These are phyloP conservation scores for Talaromyces sp. DNA, from an alignment of 2,329 filamentous ascomycete genomes.

Conservation along the genomic window DNA sequence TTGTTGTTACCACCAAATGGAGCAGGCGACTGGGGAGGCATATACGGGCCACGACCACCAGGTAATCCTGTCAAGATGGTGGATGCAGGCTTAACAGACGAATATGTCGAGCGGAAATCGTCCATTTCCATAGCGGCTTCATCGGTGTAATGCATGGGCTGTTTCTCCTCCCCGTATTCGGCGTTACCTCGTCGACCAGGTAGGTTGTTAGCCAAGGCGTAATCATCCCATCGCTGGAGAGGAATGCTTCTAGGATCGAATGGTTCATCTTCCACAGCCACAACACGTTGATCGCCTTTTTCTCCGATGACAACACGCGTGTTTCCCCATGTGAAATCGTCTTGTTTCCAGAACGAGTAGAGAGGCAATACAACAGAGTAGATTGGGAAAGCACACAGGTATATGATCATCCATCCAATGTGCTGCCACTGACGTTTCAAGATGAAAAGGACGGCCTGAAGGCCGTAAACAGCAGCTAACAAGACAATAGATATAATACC, in stretches of 20 bases:
- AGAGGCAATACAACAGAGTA: conserved; percentile 87
- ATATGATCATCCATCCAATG: conserved; percentile 99
- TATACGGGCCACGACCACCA: conserved; percentile 61
- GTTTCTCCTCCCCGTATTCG: conserved; percentile 60
- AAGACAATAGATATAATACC: conserved; percentile 85
- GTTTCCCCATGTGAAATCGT: conserved; percentile 98
- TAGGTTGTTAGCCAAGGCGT: conserved; percentile 78
- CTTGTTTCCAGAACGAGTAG: conserved; percentile 99
- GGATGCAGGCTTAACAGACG: conserved; percentile 78
- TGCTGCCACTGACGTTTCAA: conserved; percentile 98
- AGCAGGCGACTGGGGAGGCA: conserved; percentile 78
- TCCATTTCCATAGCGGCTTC: conserved; percentile 86
- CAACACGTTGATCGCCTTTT: conserved; percentile 82
- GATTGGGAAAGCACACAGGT: conserved; percentile 90
- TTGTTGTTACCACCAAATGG: conserved; percentile 59
- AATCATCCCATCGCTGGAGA: conserved; percentile 95
- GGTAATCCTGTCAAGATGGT: conserved; percentile 85
- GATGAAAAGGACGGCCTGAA: conserved; percentile 94
- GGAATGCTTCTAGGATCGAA: conserved; percentile 93
- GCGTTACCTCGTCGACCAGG: conserved; percentile 78
- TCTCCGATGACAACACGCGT: conserved; percentile 96
- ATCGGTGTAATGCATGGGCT: conserved; percentile 63
- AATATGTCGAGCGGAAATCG: conserved; percentile 95
- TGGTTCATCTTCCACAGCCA: conserved; percentile 75
- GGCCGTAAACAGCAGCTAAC: conserved; percentile 86